Evolutionary conservation across 345 rosid genomes (phyloP).

Genomic region (sweet orange (Citrus sinensis)): DVS_A1.0 CM039161.1:19057501-19058000

Average conservation of each 20-base stretch:
- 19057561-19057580: slow-evolving; percentile 80
- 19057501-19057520: slow-evolving; percentile 95
- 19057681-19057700: slow-evolving; percentile 66
- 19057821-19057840: not conserved
- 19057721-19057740: slow-evolving; percentile 73
- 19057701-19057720: slow-evolving; percentile 74
- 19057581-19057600: slow-evolving; percentile 86
- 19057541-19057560: slow-evolving; percentile 77
- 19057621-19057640: slow-evolving; percentile 95
- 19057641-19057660: slow-evolving; percentile 89
- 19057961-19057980: not conserved
- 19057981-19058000: not conserved
- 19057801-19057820: not conserved
- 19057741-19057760: slow-evolving; percentile 15
- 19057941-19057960: not conserved
- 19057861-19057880: not conserved
- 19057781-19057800: not conserved
- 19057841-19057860: not conserved
- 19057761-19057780: not conserved
- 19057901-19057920: not conserved
- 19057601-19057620: slow-evolving; percentile 81
- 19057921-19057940: not conserved
- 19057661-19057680: slow-evolving; percentile 49
- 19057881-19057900: not conserved
- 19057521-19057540: slow-evolving; percentile 71